Percentiles rank a stretch among this genome's conserved stretches.
phyloP scores from a whole-genome alignment of 2,329 filamentous ascomycete genomes.

The Colletotrichum tofieldiae region DNA sequence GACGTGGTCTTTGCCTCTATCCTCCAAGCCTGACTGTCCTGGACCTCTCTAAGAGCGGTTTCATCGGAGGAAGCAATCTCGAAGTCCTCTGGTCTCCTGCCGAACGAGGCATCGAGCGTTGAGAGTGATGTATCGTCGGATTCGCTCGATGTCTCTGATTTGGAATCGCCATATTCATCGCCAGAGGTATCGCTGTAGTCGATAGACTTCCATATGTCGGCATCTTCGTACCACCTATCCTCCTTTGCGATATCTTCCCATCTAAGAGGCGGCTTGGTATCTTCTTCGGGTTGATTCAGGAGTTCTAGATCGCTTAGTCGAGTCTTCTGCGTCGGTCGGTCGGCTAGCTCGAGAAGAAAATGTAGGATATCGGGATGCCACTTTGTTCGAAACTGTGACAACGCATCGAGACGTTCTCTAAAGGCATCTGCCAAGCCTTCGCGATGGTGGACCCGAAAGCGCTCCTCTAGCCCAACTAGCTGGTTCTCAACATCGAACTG shows the following conservation, averaged over 20 bases:
- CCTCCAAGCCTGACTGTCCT: slow-evolving; percentile 65
- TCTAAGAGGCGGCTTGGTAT: slow-evolving; percentile 68
- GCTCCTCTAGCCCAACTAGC: slow-evolving; percentile 84
- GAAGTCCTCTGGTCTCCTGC: slow-evolving; percentile 51
- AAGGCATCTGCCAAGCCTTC: slow-evolving; percentile 86
- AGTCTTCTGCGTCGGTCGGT: slow-evolving; percentile 82
- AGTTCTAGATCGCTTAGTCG: slow-evolving; percentile 74
- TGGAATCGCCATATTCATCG: slow-evolving; percentile 61
- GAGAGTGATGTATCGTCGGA: slow-evolving; percentile 57
- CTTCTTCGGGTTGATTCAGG: slow-evolving; percentile 62
- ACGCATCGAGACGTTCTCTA: slow-evolving; percentile 68
- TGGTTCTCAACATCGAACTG: slow-evolving; percentile 80
- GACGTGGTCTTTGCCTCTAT: slow-evolving; percentile 10
- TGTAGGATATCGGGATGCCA: slow-evolving; percentile 87
- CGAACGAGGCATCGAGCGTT: slow-evolving; percentile 51
- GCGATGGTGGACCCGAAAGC: slow-evolving; percentile 84
- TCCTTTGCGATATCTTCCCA: slow-evolving; percentile 87
- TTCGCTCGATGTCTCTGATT: slow-evolving; percentile 52
- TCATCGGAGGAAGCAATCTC: slow-evolving; percentile 51
- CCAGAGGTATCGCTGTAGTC: slow-evolving; percentile 79
- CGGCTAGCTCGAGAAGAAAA: slow-evolving; percentile 84
- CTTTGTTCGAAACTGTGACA: slow-evolving; percentile 69
- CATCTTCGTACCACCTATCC: slow-evolving; percentile 79
- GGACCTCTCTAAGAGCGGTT: slow-evolving; percentile 51
- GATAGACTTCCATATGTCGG: slow-evolving; percentile 79